Evolutionary conservation across 73 alveolate genomes (phyloP).

Genomic region (Durusdinium trenchii): DNA sequence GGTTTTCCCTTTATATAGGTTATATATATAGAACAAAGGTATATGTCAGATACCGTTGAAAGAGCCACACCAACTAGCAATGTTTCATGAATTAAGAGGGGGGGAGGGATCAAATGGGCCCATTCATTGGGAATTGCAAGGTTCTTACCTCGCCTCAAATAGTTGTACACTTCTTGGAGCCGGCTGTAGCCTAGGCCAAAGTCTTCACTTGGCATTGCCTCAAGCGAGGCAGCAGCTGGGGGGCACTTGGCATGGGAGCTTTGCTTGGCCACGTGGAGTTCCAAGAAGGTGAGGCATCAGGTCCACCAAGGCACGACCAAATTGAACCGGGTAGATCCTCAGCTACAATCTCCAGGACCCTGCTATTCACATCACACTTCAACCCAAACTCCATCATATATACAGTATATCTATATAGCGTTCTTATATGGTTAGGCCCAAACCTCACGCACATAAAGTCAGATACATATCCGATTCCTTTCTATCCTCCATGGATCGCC

Average conservation of each 20-base stretch:
- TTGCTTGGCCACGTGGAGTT: neutral
- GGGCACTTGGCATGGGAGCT: neutral
- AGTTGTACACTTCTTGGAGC: neutral
- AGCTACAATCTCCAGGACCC: too few relatives aligned
- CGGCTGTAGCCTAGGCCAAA: neutral
- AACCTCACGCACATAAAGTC: too few relatives aligned
- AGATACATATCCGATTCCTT: too few relatives aligned
- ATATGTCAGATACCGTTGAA: too few relatives aligned
- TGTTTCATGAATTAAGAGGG: neutral
- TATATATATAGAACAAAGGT: too few relatives aligned
- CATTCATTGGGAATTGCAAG: neutral
- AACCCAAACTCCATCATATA: too few relatives aligned
- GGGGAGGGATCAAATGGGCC: neutral
- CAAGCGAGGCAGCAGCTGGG: neutral
- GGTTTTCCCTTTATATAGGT: neutral
- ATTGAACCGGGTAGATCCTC: neutral
- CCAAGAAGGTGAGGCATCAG: neutral
- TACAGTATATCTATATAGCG: too few relatives aligned
- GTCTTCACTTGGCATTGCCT: neutral
- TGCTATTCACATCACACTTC: too few relatives aligned
- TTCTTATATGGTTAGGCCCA: too few relatives aligned
- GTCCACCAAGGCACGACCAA: neutral
- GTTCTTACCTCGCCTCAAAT: neutral
- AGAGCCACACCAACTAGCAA: neutral
- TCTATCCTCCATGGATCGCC: too few relatives aligned